Conservation (phyloP, 2,329 filamentous ascomycete genomes). For the Talaromyces sp. region DNA sequence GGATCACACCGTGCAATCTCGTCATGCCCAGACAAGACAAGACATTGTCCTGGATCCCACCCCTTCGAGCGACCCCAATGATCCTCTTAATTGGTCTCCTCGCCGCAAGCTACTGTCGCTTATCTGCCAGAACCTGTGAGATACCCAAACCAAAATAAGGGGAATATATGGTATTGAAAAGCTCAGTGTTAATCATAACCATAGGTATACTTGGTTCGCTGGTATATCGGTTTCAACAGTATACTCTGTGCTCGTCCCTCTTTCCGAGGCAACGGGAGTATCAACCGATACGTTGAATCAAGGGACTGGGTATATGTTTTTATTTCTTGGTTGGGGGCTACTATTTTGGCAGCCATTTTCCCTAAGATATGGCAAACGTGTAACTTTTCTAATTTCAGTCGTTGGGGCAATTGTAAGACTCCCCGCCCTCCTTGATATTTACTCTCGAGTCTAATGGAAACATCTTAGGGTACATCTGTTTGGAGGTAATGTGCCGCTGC, state of each 20-base stretch:
- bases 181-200: background rate
- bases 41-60: slow-evolving; percentile 41
- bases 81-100: slow-evolving; percentile 43
- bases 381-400: slow-evolving; percentile 31
- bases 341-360: slow-evolving; percentile 47
- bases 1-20: slow-evolving; percentile 28
- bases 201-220: slow-evolving; percentile 29
- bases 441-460: background rate
- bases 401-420: slow-evolving; percentile 25
- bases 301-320: slow-evolving; percentile 38
- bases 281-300: slow-evolving; percentile 31
- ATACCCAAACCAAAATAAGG: background rate
- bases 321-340: slow-evolving; percentile 42
- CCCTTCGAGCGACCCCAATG: slow-evolving; percentile 43
- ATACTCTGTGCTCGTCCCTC: slow-evolving; percentile 35
- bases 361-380: slow-evolving; percentile 39
- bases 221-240: slow-evolving; percentile 16
- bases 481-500: background rate
- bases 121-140: slow-evolving; percentile 38
- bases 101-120: slow-evolving; percentile 38
- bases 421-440: background rate
- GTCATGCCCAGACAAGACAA: slow-evolving; percentile 25
- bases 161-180: background rate
- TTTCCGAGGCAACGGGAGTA: slow-evolving; percentile 33
- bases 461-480: slow-evolving; percentile 8